Evolutionary conservation across 805 yeast genomes (phyloP), one percentile per base, ranked within the genome.

Genomic region (Saccharomycopsis javanensis): DNA sequence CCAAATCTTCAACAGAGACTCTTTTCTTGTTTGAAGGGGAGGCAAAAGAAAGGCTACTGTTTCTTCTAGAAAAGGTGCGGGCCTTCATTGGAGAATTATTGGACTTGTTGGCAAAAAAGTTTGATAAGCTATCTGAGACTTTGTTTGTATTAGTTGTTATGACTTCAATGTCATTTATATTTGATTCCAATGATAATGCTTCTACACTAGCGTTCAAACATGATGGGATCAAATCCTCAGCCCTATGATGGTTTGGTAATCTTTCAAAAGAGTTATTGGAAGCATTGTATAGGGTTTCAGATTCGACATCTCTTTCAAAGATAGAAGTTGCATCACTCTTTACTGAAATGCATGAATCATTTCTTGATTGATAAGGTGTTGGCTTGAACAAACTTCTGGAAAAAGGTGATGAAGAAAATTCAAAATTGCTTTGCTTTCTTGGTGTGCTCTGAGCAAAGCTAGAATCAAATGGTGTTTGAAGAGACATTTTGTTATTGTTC

Each of bases 261-360:
- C 20, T 56, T 18, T 38, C 38, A 5, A 57, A 27, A 11, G 59
- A 56, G n/a, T 38, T 25, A 28, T 38, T 59, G 30, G 57, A 48
- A 15, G 57, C 15, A 16, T 57, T 56, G 50, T 50, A 56, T 4
- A 51, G 20, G 25, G 53, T 58, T 23, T 25, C 51, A 5, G 51
- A 33, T 46, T 60, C 62, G 16, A 60, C 60, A 46, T 57, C 60
- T 38, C 62, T 51, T 51, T 60, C 62, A 53, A 60, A 60, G 35
- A 60, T 60, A 4, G 60, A 57, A 4, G 58, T 42, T 16, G 55
- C 55, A 27, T 34, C 37, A 25, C 54, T 55, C 15, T 20, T 42
- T 34, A 53, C 54, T 2, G 56, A 51, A 10, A 51, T 25, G 10
- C 38, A 27, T 7, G 59, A 56, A 3, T 56, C 48, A 53, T 57